These are phyloP conservation scores for Populus tremula DNA, from an alignment of 345 rosid species.

Conservation along the genomic window DNA sequence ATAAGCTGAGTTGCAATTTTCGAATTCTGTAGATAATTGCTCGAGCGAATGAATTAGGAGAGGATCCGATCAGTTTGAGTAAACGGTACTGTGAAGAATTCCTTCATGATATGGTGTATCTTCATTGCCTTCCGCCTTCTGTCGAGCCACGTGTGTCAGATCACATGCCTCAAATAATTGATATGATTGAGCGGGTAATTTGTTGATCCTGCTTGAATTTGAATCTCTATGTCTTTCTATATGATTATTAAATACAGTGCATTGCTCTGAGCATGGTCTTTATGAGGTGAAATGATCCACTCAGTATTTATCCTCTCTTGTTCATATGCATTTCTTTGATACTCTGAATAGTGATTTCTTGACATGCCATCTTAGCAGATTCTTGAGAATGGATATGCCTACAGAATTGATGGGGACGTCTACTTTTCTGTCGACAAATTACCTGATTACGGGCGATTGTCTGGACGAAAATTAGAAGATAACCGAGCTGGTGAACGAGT, in stretches of 20 bases:
- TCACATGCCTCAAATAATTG: conserved; percentile 84
- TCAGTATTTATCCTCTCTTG: not conserved
- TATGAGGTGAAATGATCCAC: not conserved
- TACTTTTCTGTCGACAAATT: conserved; percentile 76
- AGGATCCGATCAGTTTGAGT: conserved; percentile 88
- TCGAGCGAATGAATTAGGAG: conserved; percentile 81
- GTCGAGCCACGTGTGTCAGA: conserved; percentile 86
- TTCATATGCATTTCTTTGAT: not conserved
- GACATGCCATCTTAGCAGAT: conserved; percentile 46
- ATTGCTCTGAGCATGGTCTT: not conserved
- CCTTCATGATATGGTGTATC: conserved; percentile 65
- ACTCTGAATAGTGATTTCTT: conserved; percentile 10
- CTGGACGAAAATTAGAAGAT: conserved; percentile 84
- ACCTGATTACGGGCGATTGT: conserved; percentile 73
- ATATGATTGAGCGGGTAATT: conserved; percentile 80
- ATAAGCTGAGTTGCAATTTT: conserved; percentile 48
- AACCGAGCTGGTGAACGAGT: conserved; percentile 97
- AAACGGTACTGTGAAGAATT: conserved; percentile 81
- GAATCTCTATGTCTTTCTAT: not conserved
- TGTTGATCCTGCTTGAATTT: not conserved
- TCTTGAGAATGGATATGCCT: conserved; percentile 81
- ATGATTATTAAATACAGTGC: not conserved
- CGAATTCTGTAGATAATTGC: conserved; percentile 71
- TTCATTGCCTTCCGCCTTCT: conserved; percentile 79
- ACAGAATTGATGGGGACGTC: conserved; percentile 69